These are phyloP conservation scores for Ambrosiella beaveri DNA, from an alignment of 2,329 filamentous ascomycete species.

Conservation along the genomic window DNA sequence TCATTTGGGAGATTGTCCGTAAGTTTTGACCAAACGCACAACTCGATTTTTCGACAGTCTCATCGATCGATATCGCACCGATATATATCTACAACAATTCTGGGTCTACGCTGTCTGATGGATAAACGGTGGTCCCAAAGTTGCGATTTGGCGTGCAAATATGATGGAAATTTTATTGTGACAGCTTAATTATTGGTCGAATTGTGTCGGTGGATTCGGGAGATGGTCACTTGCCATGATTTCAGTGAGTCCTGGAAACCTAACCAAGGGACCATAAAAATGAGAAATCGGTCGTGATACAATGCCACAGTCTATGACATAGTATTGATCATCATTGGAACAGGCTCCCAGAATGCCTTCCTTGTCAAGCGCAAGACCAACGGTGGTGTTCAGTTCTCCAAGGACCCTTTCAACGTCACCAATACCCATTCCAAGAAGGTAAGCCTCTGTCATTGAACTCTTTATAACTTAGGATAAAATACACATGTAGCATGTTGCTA, in stretches of 20 bases:
- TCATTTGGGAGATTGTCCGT: constrained; percentile 93
- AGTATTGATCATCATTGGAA: constrained; percentile 11
- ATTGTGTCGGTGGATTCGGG: no score
- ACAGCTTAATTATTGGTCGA: no score
- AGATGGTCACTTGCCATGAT: background rate
- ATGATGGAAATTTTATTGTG: no score
- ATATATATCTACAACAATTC: background rate
- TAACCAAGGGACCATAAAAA: no score
- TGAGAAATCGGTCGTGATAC: no score
- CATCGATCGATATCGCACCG: background rate
- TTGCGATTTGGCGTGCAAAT: no score
- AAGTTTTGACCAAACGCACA: constrained; percentile 32
- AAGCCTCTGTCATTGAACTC: constrained; percentile 16
- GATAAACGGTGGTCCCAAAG: no score
- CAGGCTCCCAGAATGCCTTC: constrained; percentile 77
- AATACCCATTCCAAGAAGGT: constrained; percentile 91
- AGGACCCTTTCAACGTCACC: constrained; percentile 80
- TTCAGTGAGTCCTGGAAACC: background rate
- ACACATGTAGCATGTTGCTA: constrained; percentile 17
- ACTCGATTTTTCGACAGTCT: background rate
- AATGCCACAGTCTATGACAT: background rate
- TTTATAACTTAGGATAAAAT: background rate
- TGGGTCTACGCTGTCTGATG: no score
- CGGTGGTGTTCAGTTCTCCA: constrained; percentile 78
- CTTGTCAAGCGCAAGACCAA: constrained; percentile 73